Conservation (phyloP, 176 grass and related monocot species). For the Poa annua region DNA sequence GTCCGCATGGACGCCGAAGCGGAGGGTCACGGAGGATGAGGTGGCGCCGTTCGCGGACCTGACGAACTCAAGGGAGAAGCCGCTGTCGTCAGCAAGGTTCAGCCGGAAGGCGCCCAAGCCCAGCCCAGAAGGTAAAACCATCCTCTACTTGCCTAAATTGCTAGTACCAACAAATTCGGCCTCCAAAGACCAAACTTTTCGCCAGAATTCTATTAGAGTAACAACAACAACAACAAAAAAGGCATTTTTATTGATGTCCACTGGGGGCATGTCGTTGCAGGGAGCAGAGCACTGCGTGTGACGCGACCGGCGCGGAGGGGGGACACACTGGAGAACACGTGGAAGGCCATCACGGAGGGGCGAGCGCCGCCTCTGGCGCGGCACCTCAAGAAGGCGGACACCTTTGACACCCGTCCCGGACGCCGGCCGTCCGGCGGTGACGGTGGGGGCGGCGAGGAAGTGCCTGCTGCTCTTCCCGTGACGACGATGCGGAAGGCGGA, state of each 20-base stretch:
- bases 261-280: conserved; percentile 30
- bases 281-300: conserved; percentile 67
- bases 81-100: conserved; percentile 61
- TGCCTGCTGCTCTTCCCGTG: background rate
- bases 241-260: background rate
- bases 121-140: conserved; percentile 78
- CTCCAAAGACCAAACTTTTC: background rate
- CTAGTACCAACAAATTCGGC: background rate
- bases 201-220: conserved; percentile 5
- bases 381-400: conserved; percentile 97
- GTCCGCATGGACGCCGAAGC: conserved; percentile 57
- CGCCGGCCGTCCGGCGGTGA: conserved; percentile 38
- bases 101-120: conserved; percentile 57
- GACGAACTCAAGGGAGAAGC: conserved; percentile 65
- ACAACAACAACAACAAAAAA: background rate
- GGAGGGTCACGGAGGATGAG: conserved; percentile 31
- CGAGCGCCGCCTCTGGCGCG: conserved; percentile 69
- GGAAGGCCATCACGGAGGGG: conserved; percentile 95
- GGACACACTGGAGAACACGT: conserved; percentile 92
- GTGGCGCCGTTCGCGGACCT: conserved; percentile 38
- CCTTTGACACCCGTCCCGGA: conserved; percentile 61
- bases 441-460: conserved; percentile 19
- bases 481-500: conserved; percentile 67
- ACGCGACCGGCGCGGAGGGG: conserved; percentile 54
- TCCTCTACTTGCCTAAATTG: background rate